These are phyloP conservation scores for Daedalea quercina DNA, from an alignment of 768 basidiomycete species.

Conservation along the genomic window DNA sequence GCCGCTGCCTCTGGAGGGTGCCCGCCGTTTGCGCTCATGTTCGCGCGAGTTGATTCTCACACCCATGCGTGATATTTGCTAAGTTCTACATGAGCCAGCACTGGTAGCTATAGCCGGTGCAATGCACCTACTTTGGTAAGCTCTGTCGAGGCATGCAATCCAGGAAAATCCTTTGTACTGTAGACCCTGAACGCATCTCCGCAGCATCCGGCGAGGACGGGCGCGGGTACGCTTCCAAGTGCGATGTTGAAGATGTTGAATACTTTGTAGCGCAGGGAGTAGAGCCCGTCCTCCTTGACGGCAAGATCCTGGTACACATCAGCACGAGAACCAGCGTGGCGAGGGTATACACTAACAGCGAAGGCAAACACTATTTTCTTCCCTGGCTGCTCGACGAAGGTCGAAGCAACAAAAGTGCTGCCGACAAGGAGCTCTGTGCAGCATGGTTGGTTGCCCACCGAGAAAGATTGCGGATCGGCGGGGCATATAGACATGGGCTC, in stretches of 20 bases:
- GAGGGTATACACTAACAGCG: constrained; percentile 50
- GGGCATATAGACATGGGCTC: too few relatives aligned
- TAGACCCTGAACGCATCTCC: constrained; percentile 60
- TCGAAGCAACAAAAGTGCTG: too few relatives aligned
- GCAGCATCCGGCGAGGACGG: constrained; percentile 57
- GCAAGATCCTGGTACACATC: constrained; percentile 50
- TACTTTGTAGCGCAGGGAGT: constrained; percentile 58
- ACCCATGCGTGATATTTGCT: constrained; percentile 31
- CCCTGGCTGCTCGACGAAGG: too few relatives aligned
- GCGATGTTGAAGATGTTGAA: constrained; percentile 52
- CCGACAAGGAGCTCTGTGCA: too few relatives aligned
- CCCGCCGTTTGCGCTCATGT: not conserved
- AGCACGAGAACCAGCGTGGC: too few relatives aligned
- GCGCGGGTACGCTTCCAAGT: constrained; percentile 24
- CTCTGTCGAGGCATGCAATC: constrained; percentile 57
- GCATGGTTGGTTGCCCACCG: too few relatives aligned
- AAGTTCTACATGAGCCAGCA: not conserved
- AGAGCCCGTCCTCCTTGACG: constrained; percentile 59
- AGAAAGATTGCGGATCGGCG: too few relatives aligned
- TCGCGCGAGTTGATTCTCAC: not conserved
- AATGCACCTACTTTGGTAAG: constrained; percentile 51
- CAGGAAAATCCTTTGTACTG: constrained; percentile 67
- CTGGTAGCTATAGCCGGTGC: not conserved
- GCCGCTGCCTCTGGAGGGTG: too few relatives aligned
- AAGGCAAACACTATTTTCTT: too few relatives aligned